Percentiles rank a stretch among this genome's conserved stretches.
These are phyloP conservation scores for Chenopodium berlandieri DNA, from an alignment of 148 eudicot species.

Conservation along the genomic window DNA sequence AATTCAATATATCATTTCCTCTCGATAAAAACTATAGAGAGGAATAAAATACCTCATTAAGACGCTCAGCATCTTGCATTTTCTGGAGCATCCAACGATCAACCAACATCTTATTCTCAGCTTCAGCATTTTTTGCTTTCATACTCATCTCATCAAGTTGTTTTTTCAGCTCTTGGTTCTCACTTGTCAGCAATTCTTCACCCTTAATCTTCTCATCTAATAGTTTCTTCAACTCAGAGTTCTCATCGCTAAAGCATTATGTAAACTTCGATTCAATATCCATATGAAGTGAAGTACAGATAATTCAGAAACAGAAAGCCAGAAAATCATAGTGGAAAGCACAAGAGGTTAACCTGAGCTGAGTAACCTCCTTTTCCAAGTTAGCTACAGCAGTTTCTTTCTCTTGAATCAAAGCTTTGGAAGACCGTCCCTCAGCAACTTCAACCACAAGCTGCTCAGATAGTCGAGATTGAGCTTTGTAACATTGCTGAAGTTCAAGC, in stretches of 20 bases:
- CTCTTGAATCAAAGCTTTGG: constrained; percentile 66
- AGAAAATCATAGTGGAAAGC: not conserved
- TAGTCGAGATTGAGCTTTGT: constrained; percentile 89
- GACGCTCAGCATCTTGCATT: constrained; percentile 95
- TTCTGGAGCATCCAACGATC: constrained; percentile 94
- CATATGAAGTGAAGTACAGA: not conserved
- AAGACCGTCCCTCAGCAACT: constrained; percentile 84
- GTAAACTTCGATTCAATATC: constrained; percentile 7
- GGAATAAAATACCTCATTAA: constrained; percentile 66
- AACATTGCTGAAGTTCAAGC: constrained; percentile 91
- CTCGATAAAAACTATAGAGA: not conserved
- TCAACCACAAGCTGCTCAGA: constrained; percentile 93
- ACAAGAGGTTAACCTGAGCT: constrained; percentile 50
- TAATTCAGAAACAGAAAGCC: not conserved
- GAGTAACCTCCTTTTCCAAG: constrained; percentile 55
- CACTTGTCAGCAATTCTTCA: constrained; percentile 62
- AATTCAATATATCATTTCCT: not conserved
- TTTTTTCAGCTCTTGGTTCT: constrained; percentile 61
- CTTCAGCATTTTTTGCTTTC: constrained; percentile 64
- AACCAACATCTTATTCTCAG: constrained; percentile 77
- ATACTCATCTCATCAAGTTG: constrained; percentile 60
- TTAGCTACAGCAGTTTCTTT: constrained; percentile 61
- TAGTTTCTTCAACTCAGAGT: constrained; percentile 44
- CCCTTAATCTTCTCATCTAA: constrained; percentile 78
- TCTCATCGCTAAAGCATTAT: constrained; percentile 64